Evolutionary conservation across 345 rosid genomes (phyloP).

Genomic region (Eucalyptus tenuipes): DNA sequence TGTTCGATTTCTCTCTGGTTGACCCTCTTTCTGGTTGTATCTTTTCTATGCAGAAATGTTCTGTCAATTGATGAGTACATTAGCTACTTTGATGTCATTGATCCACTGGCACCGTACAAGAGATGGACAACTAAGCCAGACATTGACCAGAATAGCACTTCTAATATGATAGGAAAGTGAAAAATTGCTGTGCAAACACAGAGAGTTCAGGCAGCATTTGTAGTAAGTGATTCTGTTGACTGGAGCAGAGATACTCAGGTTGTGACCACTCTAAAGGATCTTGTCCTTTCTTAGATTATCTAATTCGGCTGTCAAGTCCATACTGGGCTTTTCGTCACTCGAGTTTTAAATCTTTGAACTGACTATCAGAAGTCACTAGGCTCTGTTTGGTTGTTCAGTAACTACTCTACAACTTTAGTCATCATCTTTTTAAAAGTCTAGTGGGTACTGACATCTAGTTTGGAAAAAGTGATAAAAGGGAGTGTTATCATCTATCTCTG

Average conservation of each 20-base stretch:
- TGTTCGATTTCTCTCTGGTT: neutral
- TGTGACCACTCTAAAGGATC: neutral
- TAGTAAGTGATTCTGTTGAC: conserved; percentile 84
- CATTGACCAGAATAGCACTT: neutral
- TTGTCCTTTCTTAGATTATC: neutral
- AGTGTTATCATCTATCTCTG: neutral
- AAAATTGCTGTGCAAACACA: conserved; percentile 12
- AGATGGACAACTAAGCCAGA: conserved; percentile 28
- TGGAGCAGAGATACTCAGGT: conserved; percentile 98
- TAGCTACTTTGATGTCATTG: conserved; percentile 64
- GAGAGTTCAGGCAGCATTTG: conserved; percentile 76
- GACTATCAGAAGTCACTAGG: neutral
- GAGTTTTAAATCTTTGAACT: neutral
- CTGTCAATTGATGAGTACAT: conserved; percentile 74
- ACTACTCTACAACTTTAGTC: neutral
- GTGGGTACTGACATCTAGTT: neutral
- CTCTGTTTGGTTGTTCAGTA: neutral
- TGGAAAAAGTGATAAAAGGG: neutral
- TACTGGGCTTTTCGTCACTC: neutral
- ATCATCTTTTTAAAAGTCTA: neutral
- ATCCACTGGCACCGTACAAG: conserved; percentile 69
- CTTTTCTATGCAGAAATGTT: conserved; percentile 54
- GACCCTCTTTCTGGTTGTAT: neutral
- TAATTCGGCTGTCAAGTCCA: neutral
- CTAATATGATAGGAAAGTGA: conserved; percentile 1